Evolutionary conservation across 495 filamentous ascomycete genomes (phyloP).

Genomic region (Venustampulla echinocandica): DNA sequence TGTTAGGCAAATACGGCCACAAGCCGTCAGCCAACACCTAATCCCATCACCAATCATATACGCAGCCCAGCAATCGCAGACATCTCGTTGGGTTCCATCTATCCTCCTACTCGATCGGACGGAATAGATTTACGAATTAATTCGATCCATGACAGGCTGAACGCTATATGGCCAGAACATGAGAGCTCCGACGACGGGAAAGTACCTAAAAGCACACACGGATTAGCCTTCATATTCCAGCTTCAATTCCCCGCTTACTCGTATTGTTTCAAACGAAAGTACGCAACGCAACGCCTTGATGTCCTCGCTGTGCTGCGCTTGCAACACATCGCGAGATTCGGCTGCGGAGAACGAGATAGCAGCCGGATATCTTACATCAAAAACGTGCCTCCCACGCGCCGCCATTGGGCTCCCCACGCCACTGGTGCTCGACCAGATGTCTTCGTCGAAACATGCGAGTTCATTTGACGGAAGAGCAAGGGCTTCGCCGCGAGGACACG

Average conservation of each 20-base stretch:
- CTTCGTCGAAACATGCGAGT: background rate
- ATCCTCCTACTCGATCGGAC: too few species aligned
- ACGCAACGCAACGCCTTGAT: too few species aligned
- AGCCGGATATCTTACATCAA: constrained; percentile 23
- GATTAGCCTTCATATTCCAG: background rate
- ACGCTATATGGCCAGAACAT: constrained; percentile 20
- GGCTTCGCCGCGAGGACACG: background rate
- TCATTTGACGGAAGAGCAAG: background rate
- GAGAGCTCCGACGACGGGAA: constrained; percentile 13
- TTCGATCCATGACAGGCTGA: constrained; percentile 13
- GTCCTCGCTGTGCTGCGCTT: too few species aligned
- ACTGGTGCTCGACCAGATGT: background rate
- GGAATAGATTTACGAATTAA: background rate
- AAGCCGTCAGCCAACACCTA: too few species aligned
- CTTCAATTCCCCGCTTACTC: background rate
- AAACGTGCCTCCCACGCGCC: constrained; percentile 9
- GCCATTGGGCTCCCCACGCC: constrained; percentile 15
- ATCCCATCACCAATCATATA: too few species aligned
- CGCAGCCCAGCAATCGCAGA: too few species aligned
- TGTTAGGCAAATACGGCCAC: too few species aligned
- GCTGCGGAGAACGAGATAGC: too few species aligned
- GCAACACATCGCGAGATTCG: too few species aligned
- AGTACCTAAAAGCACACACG: too few species aligned
- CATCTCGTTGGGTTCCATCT: too few species aligned
- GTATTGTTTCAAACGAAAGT: background rate